Percentiles rank a stretch among this genome's conserved stretches.
Conservation (phyloP, 2,329 filamentous ascomycete species). For the Trichoderma endophyticum region DNA sequence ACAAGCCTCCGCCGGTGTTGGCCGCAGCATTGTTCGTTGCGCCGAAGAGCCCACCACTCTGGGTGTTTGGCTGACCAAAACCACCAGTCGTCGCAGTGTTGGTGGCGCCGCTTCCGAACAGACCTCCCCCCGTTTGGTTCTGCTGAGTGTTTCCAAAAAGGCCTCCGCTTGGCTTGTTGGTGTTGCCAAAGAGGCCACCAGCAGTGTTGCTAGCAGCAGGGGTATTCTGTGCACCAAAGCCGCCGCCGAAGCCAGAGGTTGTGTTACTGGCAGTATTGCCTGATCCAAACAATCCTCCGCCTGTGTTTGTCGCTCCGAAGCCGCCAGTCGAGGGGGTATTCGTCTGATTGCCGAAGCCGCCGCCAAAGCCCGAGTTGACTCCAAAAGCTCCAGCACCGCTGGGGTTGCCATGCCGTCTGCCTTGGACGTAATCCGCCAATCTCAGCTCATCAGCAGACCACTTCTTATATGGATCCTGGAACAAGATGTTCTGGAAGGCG, state of each 20-base stretch:
- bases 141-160: conserved; percentile 37
- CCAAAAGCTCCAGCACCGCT: conserved; percentile 86
- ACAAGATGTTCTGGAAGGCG: conserved; percentile 75
- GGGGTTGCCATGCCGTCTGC: conserved; percentile 76
- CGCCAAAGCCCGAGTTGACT: conserved; percentile 50
- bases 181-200: conserved; percentile 26
- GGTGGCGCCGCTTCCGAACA: conserved; percentile 39
- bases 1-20: conserved; percentile 36
- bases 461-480: conserved; percentile 78
- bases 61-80: conserved; percentile 36
- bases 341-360: conserved; percentile 44
- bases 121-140: conserved; percentile 32
- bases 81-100: conserved; percentile 31
- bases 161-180: conserved; percentile 30
- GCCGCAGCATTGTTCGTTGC: conserved; percentile 28
- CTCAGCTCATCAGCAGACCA: conserved; percentile 86
- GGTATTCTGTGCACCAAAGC: conserved; percentile 36
- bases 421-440: conserved; percentile 83
- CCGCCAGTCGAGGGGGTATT: conserved; percentile 34
- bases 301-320: conserved; percentile 19
- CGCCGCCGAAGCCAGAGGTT: conserved; percentile 29
- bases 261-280: conserved; percentile 29
- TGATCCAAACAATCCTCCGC: conserved; percentile 38
- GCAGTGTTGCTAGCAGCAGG: conserved; percentile 29
- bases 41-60: conserved; percentile 31